Base-by-base conservation (phyloP, 2,329 filamentous ascomycete species). In the Colletotrichum somersetense region DNA sequence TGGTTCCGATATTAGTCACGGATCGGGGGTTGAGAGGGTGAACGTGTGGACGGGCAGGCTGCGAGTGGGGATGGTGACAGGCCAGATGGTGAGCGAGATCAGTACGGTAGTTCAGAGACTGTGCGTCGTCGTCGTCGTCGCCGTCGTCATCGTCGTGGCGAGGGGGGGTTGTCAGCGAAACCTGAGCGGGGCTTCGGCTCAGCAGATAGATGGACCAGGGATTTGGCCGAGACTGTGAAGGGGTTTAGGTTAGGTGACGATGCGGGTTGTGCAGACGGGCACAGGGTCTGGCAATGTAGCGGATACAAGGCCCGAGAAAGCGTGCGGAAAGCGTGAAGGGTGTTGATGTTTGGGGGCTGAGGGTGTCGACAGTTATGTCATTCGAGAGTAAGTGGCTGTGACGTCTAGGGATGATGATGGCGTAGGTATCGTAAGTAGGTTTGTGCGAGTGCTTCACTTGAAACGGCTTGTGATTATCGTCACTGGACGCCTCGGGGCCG, bases 361-460 rank as follows among this genome's bases (percentile, higher is more conserved):
- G 20, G 44, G 44, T 46, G 44, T 46, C 44, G 11, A 46, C 44
- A n/a, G 30, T 30, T 30, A 30, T 30, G 30, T 44, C 42, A 20
- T 20, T 46, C 44, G 11, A 46, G 20, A n/a, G 42, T 42, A 40
- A 40, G 35, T 26, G 62, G 56, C 16, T 33, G 40, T 18, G 48
- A 5, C 5, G 48, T 7, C 16, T 66, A 10, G 42, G 10, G 12
- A 14, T 14, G 10, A 40, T 40, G 38, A 40, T 14, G 38, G 10
- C 11, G 38, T 12, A 30, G 30, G 30, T 30, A 38, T 56, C 35
- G 40, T 20, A 44, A 0, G 52, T 52, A 66, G 46, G 23, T 30
- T 52, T 35, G n/a, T 62, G 68, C 53, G 67, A 48, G 68, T 71
- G 68, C 63, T 56, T 72, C 66, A 72, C 66, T 69, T 64, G 69